Evolutionary conservation across 208 protist species (phyloP).

Genomic region (Paratrypanosoma confusum): DNA sequence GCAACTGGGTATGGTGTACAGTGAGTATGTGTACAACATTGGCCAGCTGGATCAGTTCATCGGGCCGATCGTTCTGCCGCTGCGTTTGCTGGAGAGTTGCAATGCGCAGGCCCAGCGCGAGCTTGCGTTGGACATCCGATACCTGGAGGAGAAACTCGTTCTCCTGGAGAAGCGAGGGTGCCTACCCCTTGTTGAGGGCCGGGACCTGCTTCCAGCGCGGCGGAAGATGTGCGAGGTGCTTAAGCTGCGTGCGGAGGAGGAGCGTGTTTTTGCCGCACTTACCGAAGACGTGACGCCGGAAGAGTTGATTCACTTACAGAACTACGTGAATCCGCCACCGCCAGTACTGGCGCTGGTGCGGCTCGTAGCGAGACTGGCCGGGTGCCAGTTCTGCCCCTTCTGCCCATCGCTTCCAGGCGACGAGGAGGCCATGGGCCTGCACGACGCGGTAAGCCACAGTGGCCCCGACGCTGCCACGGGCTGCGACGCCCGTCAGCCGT

Average conservation of each 20-base stretch:
- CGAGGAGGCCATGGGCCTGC: too few species aligned
- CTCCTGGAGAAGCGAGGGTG: slow-evolving; percentile 35
- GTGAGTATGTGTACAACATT: slow-evolving; percentile 61
- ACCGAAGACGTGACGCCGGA: too few species aligned
- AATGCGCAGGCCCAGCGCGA: slow-evolving; percentile 18
- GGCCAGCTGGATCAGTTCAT: slow-evolving; percentile 31
- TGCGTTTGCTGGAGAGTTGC: slow-evolving; percentile 29
- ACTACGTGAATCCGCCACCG: too few species aligned
- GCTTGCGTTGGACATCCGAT: slow-evolving; percentile 37
- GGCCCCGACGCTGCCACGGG: too few species aligned
- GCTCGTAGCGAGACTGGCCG: too few species aligned
- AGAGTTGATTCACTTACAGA: too few species aligned
- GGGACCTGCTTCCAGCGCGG: slow-evolving; percentile 21
- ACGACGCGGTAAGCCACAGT: too few species aligned
- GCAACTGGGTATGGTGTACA: slow-evolving; percentile 52
- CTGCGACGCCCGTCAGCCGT: too few species aligned
- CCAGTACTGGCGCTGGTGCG: too few species aligned
- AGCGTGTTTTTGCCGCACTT: too few species aligned
- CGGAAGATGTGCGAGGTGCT: not conserved
- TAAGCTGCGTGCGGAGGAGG: not conserved
- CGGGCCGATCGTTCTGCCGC: slow-evolving; percentile 40
- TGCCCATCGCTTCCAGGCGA: too few species aligned
- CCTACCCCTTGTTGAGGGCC: slow-evolving; percentile 17
- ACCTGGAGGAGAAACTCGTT: slow-evolving; percentile 53
- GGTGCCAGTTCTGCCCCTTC: too few species aligned